Evolutionary conservation across 345 rosid species (phyloP), one percentile per base, ranked within the genome.

Genomic region (Abelmoschus esculentus): DNA sequence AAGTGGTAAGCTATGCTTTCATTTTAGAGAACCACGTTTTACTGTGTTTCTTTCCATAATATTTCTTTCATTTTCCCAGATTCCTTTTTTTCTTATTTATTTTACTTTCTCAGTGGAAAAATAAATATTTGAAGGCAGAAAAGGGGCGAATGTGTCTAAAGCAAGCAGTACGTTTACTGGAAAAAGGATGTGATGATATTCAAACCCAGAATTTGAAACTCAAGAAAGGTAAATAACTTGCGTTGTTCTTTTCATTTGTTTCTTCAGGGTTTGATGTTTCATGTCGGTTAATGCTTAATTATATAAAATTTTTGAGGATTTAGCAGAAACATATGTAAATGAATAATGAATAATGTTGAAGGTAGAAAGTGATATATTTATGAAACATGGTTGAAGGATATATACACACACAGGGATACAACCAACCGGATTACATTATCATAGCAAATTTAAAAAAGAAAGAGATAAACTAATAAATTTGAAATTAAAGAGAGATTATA

Each of bases 61-160:
- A n/a, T 28, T 28, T 14, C 1, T 36, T 11, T 3, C 18, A 3
- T 8, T 22, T 19, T 62, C 26, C 11, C 82, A 46, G 71, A 86
- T 69, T 77, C 67, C 74, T n/a, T 65, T 55, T 22, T 22, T 55
- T 3, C 5, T 55, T 3, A 19, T 0, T 62, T 50, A 4, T 50
- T 28, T 2, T 34, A 69, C 2, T 49, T 15, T 14, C 57, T 73
- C 47, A 92, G 98, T 90, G 93, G 96, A 83, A 75, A 64, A 77
- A 72, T 55, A 83, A 83, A 79, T 89, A 75, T 78, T 12, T 70
- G 1, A 80, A 76, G 75, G 61, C 77, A 61, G 81, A 73, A 75
- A 80, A 71, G 73, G 82, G 82, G 74, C 74, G 97, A 34, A 79
- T 73, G 31, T 75, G 71, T 26, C 81, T 85, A 29, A 75, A 79